Percentiles rank a stretch among this genome's conserved stretches.
Evolutionary conservation across 2,329 filamentous ascomycete genomes (phyloP).

Genomic region (Calonectria henricotiae): DNA sequence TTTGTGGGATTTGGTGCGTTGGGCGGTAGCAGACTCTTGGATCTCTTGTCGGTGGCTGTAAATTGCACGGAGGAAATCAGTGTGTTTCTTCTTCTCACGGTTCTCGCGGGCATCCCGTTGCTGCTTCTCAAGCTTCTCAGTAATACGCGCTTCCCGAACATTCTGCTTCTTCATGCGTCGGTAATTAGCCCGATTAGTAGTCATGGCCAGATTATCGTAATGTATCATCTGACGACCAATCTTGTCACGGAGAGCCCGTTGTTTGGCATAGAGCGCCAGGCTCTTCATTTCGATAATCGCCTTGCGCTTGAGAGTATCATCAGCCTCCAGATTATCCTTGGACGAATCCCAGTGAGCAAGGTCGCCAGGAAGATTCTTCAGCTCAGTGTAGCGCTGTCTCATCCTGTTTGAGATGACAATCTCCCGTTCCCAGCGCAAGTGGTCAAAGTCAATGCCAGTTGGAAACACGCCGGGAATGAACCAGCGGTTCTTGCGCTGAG

Average conservation of each 20-base stretch:
- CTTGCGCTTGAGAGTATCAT: conserved; percentile 89
- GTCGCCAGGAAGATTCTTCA: conserved; percentile 88
- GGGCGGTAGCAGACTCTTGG: conserved; percentile 75
- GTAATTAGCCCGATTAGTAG: conserved; percentile 91
- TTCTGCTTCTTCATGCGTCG: conserved; percentile 98
- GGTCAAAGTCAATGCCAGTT: conserved; percentile 88
- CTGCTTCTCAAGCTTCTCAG: conserved; percentile 99
- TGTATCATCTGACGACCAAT: conserved; percentile 94
- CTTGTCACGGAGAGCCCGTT: conserved; percentile 87
- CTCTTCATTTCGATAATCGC: conserved; percentile 97
- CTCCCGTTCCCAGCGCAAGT: conserved; percentile 89
- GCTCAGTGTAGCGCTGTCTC: conserved; percentile 85
- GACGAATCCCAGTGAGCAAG: conserved; percentile 89
- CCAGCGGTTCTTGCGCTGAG: conserved; percentile 81
- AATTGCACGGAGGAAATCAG: conserved; percentile 91
- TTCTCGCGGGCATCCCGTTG: conserved; percentile 96
- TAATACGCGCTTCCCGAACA: conserved; percentile 94
- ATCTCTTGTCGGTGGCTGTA: conserved; percentile 87
- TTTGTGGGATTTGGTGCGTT: conserved; percentile 85
- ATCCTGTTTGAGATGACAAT: conserved; percentile 92
- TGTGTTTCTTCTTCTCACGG: conserved; percentile 97
- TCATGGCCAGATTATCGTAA: conserved; percentile 97
- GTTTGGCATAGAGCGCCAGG: conserved; percentile 88
- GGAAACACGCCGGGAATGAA: conserved; percentile 93
- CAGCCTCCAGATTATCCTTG: conserved; percentile 77